Conservation (phyloP, 345 rosid species). For the Clarkia xantiana region DNA sequence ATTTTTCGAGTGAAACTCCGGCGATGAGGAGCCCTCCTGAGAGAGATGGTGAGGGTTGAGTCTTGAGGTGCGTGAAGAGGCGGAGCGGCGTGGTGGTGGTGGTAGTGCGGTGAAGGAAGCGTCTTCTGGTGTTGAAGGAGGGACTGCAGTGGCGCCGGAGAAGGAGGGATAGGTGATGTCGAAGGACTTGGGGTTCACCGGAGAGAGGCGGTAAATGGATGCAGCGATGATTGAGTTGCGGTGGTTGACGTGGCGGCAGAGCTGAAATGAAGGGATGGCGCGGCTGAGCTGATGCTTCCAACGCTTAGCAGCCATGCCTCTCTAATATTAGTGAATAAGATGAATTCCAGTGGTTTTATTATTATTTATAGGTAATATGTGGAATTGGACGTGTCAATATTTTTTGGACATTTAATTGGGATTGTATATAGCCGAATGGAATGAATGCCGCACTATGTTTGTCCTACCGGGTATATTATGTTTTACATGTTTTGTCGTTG, state of each 20-base stretch:
- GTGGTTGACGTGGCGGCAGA: conserved; percentile 24
- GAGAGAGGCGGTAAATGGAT: conserved; percentile 10
- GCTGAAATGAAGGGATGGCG: conserved; percentile 20
- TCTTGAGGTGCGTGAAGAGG: too few relatives aligned
- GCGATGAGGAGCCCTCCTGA: not conserved
- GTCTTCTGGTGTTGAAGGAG: conserved; percentile 26
- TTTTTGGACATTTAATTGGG: not conserved
- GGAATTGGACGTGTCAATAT: not conserved
- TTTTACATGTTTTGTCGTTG: too few relatives aligned
- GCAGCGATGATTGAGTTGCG: conserved; percentile 9
- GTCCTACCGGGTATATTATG: too few relatives aligned
- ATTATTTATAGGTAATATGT: not conserved
- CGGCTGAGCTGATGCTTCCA: conserved; percentile 28
- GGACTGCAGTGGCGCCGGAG: conserved; percentile 15
- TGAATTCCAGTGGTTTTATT: not conserved
- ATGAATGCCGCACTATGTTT: too few relatives aligned
- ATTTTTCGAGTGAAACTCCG: conserved; percentile 2
- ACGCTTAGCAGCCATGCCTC: conserved; percentile 22
- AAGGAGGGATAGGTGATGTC: conserved; percentile 16
- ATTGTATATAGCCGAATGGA: too few relatives aligned
- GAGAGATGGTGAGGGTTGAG: not conserved
- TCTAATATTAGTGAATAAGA: not conserved
- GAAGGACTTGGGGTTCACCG: conserved; percentile 11
- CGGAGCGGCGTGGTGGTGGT: not conserved
- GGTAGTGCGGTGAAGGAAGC: not conserved